phyloP scores from a whole-genome alignment of 768 basidiomycete species.

The Strobilomyces confusus region DNA sequence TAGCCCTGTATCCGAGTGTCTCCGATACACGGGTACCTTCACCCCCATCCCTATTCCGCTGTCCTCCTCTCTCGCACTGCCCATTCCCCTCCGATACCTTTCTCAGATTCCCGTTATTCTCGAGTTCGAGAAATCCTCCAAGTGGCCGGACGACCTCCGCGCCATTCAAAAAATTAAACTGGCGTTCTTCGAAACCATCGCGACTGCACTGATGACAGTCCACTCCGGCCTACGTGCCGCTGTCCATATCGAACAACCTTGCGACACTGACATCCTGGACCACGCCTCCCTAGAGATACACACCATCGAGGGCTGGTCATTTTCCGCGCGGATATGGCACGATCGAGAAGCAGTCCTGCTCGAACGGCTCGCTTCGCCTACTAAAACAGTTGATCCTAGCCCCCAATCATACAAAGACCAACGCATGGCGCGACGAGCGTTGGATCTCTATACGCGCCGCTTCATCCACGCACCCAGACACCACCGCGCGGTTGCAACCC shows the following conservation, averaged over 20 bases:
- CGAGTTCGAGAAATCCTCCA: constrained; percentile 88
- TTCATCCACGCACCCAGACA: constrained; percentile 83
- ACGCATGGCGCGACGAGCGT: constrained; percentile 52
- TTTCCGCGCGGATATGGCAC: constrained; percentile 79
- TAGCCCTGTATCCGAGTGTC: constrained; percentile 63
- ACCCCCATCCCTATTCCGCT: constrained; percentile 69
- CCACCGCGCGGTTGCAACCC: constrained; percentile 74
- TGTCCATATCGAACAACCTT: constrained; percentile 55
- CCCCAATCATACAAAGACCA: constrained; percentile 37
- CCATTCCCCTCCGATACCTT: constrained; percentile 58
- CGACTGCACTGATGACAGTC: constrained; percentile 53
- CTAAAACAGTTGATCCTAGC: constrained; percentile 25
- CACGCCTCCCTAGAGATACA: constrained; percentile 70
- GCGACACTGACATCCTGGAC: constrained; percentile 59
- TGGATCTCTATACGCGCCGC: constrained; percentile 57
- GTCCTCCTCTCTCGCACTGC: constrained; percentile 48
- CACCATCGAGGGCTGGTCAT: constrained; percentile 82
- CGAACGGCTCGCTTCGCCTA: constrained; percentile 55
- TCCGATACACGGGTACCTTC: constrained; percentile 84
- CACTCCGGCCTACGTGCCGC: constrained; percentile 49
- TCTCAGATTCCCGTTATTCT: constrained; percentile 71
- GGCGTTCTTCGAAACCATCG: constrained; percentile 84
- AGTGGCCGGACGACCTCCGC: constrained; percentile 92
- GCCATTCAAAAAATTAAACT: constrained; percentile 94
- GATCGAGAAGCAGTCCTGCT: constrained; percentile 80